Evolutionary conservation across 2,329 filamentous ascomycete genomes (phyloP).

Genomic region (Colletotrichum nymphaeae): DNA sequence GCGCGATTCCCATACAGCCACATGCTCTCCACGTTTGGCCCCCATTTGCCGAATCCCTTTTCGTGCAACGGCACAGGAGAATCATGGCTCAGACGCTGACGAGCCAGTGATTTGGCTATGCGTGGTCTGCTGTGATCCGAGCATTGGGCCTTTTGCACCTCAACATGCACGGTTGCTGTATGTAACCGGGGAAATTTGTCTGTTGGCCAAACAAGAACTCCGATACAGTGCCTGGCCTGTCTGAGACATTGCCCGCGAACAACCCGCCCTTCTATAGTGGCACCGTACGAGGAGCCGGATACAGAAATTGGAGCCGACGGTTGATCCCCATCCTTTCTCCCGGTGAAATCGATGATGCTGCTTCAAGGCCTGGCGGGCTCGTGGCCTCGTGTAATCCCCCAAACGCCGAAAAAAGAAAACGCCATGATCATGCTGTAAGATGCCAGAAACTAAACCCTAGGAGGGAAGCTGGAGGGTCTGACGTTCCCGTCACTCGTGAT

Average conservation of each 20-base stretch:
- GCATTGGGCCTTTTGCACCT: slow-evolving; percentile 14
- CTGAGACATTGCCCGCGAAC: slow-evolving; percentile 27
- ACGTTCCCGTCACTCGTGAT: slow-evolving; percentile 73
- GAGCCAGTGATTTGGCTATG: slow-evolving; percentile 22
- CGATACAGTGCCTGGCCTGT: slow-evolving; percentile 20
- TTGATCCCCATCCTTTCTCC: neutral
- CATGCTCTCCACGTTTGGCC: slow-evolving; percentile 21
- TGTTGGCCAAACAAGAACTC: slow-evolving; percentile 26
- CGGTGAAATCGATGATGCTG: neutral
- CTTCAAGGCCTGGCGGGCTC: neutral
- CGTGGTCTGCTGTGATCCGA: slow-evolving; percentile 20
- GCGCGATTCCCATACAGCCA: slow-evolving; percentile 10
- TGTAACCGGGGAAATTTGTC: slow-evolving; percentile 30
- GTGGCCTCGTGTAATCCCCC: neutral
- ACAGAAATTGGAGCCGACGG: slow-evolving; percentile 21
- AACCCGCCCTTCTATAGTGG: neutral
- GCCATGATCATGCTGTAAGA: neutral
- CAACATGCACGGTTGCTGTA: slow-evolving; percentile 21
- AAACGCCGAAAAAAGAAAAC: slow-evolving; percentile 29
- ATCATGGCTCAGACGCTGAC: neutral
- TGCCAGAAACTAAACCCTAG: slow-evolving; percentile 51
- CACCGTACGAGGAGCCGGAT: slow-evolving; percentile 6
- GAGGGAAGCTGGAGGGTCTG: slow-evolving; percentile 82
- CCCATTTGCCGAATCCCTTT: neutral
- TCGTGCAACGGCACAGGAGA: slow-evolving; percentile 19